Evolutionary conservation across 345 rosid species (phyloP).

Genomic region (Tarenaya hassleriana): DNA sequence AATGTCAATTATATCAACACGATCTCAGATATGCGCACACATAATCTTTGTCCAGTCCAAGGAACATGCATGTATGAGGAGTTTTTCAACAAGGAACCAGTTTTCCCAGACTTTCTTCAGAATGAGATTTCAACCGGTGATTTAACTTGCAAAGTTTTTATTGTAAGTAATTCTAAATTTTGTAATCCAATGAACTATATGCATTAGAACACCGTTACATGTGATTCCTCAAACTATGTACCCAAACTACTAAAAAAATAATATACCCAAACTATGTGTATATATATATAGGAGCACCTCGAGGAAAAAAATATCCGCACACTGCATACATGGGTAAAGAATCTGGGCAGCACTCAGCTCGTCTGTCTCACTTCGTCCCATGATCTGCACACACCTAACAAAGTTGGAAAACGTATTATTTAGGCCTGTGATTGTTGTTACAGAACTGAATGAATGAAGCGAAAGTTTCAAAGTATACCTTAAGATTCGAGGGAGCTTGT

Average conservation of each 20-base stretch:
- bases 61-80: too few relatives aligned
- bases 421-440: slow-evolving; percentile 1
- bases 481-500: slow-evolving; percentile 70
- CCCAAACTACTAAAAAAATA: not conserved
- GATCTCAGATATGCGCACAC: too few relatives aligned
- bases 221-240: not conserved
- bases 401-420: slow-evolving; percentile 11
- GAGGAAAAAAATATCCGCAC: slow-evolving; percentile 86
- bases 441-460: slow-evolving; percentile 2
- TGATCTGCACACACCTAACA: slow-evolving; percentile 74
- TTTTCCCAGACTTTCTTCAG: too few relatives aligned
- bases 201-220: not conserved
- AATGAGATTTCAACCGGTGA: too few relatives aligned
- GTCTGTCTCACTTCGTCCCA: slow-evolving; percentile 87
- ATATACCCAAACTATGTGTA: not conserved
- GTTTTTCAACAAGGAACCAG: too few relatives aligned
- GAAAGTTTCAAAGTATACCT: slow-evolving; percentile 33
- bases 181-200: slow-evolving; percentile 1
- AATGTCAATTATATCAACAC: too few relatives aligned
- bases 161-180: not conserved
- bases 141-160: not conserved
- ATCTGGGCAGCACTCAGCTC: slow-evolving; percentile 79
- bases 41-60: too few relatives aligned
- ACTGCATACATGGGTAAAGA: slow-evolving; percentile 94
- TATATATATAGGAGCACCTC: slow-evolving; percentile 41